A percentile compares a stretch with the other conserved stretches of the same genome.
Conservation (phyloP, 257 asterid genomes). For the Jaltomata sinuosa region DNA sequence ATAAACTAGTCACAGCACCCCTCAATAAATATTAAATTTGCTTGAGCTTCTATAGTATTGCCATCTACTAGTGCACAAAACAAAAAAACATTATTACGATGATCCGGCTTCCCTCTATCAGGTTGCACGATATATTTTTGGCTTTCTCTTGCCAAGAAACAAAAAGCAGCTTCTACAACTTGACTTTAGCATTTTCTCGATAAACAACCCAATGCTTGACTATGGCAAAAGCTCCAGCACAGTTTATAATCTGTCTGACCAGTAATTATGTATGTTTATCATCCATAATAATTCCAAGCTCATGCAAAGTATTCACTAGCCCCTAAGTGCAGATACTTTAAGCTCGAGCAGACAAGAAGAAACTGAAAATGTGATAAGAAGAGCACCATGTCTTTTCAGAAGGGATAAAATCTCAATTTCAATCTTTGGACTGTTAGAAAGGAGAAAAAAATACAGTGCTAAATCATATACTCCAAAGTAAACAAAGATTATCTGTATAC, state of each 20-base stretch:
- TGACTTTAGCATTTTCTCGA: background rate
- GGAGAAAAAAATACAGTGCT: background rate
- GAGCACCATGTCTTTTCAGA: background rate
- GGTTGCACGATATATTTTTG: background rate
- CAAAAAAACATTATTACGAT: background rate
- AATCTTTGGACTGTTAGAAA: background rate
- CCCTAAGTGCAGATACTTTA: background rate
- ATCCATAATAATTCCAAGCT: background rate
- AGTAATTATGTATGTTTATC: background rate
- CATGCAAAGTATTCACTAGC: background rate
- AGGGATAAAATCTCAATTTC: background rate
- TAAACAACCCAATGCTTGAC: background rate
- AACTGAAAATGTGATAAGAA: background rate
- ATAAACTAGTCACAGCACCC: background rate
- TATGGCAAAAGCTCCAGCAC: background rate
- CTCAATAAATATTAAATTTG: background rate
- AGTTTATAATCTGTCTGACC: background rate
- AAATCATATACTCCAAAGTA: background rate
- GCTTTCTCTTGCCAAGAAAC: background rate
- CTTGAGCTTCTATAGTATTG: background rate
- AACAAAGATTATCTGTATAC: background rate
- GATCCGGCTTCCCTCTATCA: background rate
- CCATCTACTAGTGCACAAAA: background rate
- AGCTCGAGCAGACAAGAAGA: background rate
- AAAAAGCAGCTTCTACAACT: background rate